A percentile compares a stretch with the other conserved stretches of the same genome.
These are phyloP conservation scores for Alternaria ventricosa DNA, from an alignment of 2,329 filamentous ascomycete genomes.

Conservation along the genomic window DNA sequence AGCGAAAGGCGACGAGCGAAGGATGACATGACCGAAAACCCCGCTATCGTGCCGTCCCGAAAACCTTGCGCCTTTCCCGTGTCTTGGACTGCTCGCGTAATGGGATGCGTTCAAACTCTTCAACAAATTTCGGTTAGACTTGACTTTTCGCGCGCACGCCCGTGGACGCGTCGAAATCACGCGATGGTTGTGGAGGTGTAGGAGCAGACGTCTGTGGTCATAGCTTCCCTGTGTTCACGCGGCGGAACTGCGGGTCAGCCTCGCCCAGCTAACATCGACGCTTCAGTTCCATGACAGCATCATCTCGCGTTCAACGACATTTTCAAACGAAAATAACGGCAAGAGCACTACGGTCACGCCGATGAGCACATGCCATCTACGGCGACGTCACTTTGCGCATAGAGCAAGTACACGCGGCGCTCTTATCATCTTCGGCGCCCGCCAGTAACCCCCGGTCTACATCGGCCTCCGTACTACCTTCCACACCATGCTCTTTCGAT, in stretches of 20 bases:
- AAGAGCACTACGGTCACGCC: neutral
- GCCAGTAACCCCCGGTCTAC: neutral
- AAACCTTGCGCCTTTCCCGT: constrained; percentile 7
- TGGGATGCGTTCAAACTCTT: neutral
- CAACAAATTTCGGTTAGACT: neutral
- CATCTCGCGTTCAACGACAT: neutral
- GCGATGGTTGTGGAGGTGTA: neutral
- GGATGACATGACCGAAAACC: neutral
- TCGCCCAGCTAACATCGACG: neutral
- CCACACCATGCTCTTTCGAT: neutral
- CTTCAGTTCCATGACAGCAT: neutral
- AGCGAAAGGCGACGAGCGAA: neutral
- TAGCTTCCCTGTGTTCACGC: neutral
- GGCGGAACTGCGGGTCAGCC: neutral
- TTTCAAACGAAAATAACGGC: neutral
- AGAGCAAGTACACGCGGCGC: neutral
- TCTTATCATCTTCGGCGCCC: neutral
- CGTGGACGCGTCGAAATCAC: too few species aligned
- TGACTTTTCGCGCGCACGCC: neutral
- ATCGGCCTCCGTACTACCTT: neutral
- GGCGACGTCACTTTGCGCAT: neutral
- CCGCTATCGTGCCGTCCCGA: constrained; percentile 3
- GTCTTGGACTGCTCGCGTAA: neutral
- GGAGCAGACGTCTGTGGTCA: neutral
- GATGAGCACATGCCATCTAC: neutral